Conservation (phyloP, 495 filamentous ascomycete species). For the Penicillium ucsense region DNA sequence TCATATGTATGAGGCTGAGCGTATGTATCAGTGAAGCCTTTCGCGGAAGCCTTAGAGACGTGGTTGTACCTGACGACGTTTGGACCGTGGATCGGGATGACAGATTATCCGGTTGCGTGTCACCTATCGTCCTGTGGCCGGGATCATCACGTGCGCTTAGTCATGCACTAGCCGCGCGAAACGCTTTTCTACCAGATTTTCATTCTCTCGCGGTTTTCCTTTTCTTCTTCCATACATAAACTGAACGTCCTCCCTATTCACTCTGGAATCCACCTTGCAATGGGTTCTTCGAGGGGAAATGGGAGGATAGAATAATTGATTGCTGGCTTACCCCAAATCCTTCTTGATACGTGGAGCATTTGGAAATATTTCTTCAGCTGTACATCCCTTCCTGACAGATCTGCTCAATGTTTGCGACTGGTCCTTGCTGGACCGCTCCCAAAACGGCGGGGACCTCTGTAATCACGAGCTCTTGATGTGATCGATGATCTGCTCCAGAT, state of each 20-base stretch:
- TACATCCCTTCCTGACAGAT: conserved; percentile 19
- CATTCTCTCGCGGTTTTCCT: conserved; percentile 16
- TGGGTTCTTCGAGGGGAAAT: conserved; percentile 41
- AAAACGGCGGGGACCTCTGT: neutral
- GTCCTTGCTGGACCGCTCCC: neutral
- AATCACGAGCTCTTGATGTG: conserved; percentile 11
- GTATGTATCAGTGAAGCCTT: too few species aligned
- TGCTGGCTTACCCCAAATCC: conserved; percentile 44
- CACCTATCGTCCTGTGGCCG: neutral
- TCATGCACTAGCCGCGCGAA: neutral
- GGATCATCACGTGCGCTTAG: conserved; percentile 13
- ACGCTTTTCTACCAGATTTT: conserved; percentile 16
- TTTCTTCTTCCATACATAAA: conserved; percentile 33
- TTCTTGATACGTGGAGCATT: conserved; percentile 39
- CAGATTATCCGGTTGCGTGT: neutral
- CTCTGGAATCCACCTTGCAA: conserved; percentile 34
- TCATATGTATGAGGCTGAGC: too few species aligned
- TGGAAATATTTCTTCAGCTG: conserved; percentile 41
- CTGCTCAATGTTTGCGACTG: neutral
- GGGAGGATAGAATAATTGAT: conserved; percentile 32
- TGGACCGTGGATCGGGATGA: too few species aligned
- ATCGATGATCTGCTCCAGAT: conserved; percentile 20
- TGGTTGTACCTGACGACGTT: too few species aligned
- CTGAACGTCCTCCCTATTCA: conserved; percentile 39
- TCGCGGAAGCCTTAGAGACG: too few species aligned